Base-by-base conservation (phyloP, 2,329 filamentous ascomycete genomes). In the Bipolaris cookei region DNA sequence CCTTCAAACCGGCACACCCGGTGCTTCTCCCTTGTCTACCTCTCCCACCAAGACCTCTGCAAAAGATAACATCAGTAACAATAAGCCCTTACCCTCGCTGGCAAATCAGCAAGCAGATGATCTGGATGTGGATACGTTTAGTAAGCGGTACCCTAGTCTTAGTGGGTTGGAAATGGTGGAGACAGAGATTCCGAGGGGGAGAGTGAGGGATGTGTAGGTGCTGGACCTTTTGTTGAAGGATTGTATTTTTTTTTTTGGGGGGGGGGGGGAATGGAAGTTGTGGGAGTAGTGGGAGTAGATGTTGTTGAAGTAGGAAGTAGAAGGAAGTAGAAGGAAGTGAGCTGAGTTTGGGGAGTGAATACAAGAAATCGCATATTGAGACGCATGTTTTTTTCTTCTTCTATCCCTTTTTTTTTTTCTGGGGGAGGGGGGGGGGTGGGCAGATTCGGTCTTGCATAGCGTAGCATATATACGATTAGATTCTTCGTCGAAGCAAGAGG, bases 91-190 rank as follows among this genome's bases (percentile, higher is more conserved):
- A 2, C 64, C 65, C 2, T 28, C 16, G 28, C 38, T n/a, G 54
- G 43, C 10, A 56, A 43, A 3, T 28, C 11, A 52, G 52, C 13
- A 44, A 46, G 54, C 23, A 6, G 90, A 92, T 77, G 85, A 88
- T 55, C 86, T 83, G 81, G 85, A 88, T 58, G 59, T 75, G 61
- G 78, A 78, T 20, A 84, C 91, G 71, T 97, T 98, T 74, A 89
- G 88, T 59, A 92, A 92, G 77, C 83, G 92, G 56, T 97, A 92
- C 76, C 94, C 94, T 0, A 96, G 90, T 72, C 79, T 98, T 56
- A 88, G 88, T 54, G 86, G 91, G 8, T 85, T 97, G 65, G 93
- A 97, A 79, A 90, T 94, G 87, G 89, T 92, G n/a, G 90, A 95
- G 78, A 86, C 88, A 58, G 89, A 85, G 63, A 76, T 77, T 56